Evolutionary conservation across 2,329 filamentous ascomycete genomes (phyloP).

Genomic region (Beauveria australis): DNA sequence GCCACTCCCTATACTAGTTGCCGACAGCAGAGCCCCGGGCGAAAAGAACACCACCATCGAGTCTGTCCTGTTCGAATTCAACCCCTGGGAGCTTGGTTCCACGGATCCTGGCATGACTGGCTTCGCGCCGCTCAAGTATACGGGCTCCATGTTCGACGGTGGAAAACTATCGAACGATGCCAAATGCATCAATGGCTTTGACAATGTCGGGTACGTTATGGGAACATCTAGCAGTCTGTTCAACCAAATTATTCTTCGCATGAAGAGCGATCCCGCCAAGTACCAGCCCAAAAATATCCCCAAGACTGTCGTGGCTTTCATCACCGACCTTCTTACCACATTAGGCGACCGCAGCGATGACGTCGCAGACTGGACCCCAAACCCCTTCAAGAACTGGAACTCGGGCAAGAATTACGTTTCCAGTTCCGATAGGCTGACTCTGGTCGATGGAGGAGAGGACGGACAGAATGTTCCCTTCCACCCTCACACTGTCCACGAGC

Average conservation of each 20-base stretch:
- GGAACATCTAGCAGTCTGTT: conserved; percentile 76
- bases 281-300: conserved; percentile 44
- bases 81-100: conserved; percentile 57
- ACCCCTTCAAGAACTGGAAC: conserved; percentile 50
- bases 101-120: conserved; percentile 53
- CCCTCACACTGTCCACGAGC: conserved; percentile 43
- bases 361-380: conserved; percentile 62
- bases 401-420: conserved; percentile 32
- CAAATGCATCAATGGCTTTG: conserved; percentile 54
- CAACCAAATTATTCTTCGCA: conserved; percentile 63
- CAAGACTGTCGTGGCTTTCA: conserved; percentile 32
- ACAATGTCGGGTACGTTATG: conserved; percentile 73
- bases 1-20: conserved; percentile 42
- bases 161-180: conserved; percentile 40
- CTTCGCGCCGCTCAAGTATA: conserved; percentile 51
- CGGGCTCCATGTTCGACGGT: conserved; percentile 49
- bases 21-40: conserved; percentile 38
- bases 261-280: conserved; percentile 39
- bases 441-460: conserved; percentile 78
- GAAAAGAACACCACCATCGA: conserved; percentile 40
- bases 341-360: conserved; percentile 60
- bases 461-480: conserved; percentile 72
- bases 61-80: conserved; percentile 57
- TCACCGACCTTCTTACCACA: conserved; percentile 40
- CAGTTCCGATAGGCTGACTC: conserved; percentile 48